phyloP scores from a whole-genome alignment of 31 red algal genomes.

The Odonthalia washingtoniensis region DNA sequence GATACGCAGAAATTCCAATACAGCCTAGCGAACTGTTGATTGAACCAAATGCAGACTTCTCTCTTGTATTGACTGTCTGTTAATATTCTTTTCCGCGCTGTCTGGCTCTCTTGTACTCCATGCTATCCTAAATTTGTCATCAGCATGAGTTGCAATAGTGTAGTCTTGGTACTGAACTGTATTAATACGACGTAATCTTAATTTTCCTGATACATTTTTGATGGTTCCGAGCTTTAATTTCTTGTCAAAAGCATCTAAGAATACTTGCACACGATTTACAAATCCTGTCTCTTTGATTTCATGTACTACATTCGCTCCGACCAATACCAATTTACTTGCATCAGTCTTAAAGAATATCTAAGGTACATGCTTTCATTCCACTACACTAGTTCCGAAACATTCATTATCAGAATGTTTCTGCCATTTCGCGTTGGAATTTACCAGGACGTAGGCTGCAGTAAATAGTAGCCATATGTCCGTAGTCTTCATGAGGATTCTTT shows the following conservation, averaged over 20 bases:
- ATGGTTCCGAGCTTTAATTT: slow-evolving; percentile 11
- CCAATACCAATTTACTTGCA: slow-evolving; percentile 2
- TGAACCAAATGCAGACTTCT: background rate
- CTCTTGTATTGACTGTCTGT: background rate
- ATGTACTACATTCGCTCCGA: slow-evolving; percentile 15
- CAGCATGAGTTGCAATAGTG: background rate
- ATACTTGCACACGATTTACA: background rate
- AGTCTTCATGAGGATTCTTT: background rate
- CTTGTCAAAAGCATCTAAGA: slow-evolving; percentile 7
- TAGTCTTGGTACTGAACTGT: slow-evolving; percentile 4
- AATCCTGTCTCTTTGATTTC: background rate
- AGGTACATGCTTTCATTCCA: background rate
- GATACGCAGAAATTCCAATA: slow-evolving; percentile 25
- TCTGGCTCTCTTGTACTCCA: background rate
- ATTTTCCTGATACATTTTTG: background rate
- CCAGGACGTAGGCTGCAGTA: background rate
- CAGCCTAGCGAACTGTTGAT: slow-evolving; percentile 28
- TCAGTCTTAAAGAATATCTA: background rate
- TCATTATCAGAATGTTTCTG: background rate
- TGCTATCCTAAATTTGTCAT: background rate
- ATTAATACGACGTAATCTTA: slow-evolving; percentile 11
- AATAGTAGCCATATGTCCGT: background rate
- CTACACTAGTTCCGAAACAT: background rate
- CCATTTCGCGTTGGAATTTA: background rate
- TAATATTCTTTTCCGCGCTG: background rate